phyloP scores from a whole-genome alignment of 2,329 filamentous ascomycete species.

The Neofusicoccum parvum region DNA sequence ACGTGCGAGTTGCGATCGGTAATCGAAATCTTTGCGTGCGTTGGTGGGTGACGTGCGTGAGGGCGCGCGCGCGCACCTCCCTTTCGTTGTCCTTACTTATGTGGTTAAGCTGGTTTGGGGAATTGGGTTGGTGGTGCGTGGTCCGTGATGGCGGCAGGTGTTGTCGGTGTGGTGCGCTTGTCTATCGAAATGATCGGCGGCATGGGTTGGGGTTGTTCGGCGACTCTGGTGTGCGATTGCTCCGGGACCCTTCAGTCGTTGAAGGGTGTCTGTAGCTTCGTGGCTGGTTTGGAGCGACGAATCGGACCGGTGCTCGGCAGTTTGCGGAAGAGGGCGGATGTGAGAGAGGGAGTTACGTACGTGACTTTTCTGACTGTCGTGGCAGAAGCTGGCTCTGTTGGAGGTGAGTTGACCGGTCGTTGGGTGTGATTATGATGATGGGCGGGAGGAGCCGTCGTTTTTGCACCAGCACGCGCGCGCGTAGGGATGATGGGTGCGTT shows the following conservation, averaged over 20 bases:
- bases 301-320: background rate
- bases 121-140: background rate
- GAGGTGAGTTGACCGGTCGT: background rate
- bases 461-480: background rate
- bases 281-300: background rate
- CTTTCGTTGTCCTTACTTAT: too few relatives aligned
- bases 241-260: too few relatives aligned
- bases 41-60: background rate
- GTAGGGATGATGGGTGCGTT: too few relatives aligned
- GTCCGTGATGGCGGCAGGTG: background rate
- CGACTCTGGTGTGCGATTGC: too few relatives aligned
- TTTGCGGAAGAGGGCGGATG: background rate
- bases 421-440: background rate
- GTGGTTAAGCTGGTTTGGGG: background rate
- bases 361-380: background rate
- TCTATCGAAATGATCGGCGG: slow-evolving; percentile 2
- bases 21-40: background rate
- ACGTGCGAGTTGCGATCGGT: background rate
- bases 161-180: background rate
- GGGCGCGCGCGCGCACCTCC: too few relatives aligned
- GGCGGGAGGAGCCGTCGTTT: background rate
- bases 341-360: background rate
- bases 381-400: background rate
- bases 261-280: background rate
- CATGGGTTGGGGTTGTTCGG: background rate